These are phyloP conservation scores for Bryoglossum gracile DNA, from an alignment of 495 filamentous ascomycete species.

Conservation along the genomic window DNA sequence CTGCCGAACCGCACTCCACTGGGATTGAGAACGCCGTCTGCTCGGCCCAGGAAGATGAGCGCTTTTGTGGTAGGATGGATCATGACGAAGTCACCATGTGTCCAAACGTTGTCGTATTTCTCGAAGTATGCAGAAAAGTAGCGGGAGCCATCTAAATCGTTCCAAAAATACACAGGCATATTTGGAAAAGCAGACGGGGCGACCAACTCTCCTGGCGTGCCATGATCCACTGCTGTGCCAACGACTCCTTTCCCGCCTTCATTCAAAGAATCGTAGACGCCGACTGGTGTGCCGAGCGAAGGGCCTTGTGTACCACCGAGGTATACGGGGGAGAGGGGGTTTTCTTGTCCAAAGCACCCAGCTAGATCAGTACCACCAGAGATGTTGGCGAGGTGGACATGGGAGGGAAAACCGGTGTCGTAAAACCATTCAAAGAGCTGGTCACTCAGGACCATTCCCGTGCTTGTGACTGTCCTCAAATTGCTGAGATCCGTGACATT, in stretches of 20 bases:
- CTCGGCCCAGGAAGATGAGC: slow-evolving; percentile 67
- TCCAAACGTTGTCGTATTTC: slow-evolving; percentile 68
- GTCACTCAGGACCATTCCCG: slow-evolving; percentile 72
- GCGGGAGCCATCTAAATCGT: slow-evolving; percentile 38
- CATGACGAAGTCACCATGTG: slow-evolving; percentile 70
- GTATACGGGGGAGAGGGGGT: slow-evolving; percentile 63
- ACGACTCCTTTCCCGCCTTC: slow-evolving; percentile 47
- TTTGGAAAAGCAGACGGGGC: slow-evolving; percentile 63
- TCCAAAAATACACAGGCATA: slow-evolving; percentile 67
- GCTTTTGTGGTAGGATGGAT: slow-evolving; percentile 60
- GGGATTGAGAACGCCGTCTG: slow-evolving; percentile 87
- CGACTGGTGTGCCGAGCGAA: slow-evolving; percentile 55
- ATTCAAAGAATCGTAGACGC: slow-evolving; percentile 53
- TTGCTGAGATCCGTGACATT: slow-evolving; percentile 52
- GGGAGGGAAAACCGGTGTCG: slow-evolving; percentile 61
- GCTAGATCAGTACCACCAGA: slow-evolving; percentile 73
- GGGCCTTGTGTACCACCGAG: slow-evolving; percentile 62
- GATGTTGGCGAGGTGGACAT: slow-evolving; percentile 61
- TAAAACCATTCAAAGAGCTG: slow-evolving; percentile 78
- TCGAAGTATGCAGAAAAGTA: slow-evolving; percentile 69
- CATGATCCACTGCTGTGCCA: slow-evolving; percentile 47
- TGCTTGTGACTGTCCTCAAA: slow-evolving; percentile 54
- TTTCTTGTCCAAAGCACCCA: slow-evolving; percentile 60
- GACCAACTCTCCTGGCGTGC: slow-evolving; percentile 67
- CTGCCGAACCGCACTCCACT: slow-evolving; percentile 80